Base-by-base conservation (phyloP, 768 basidiomycete genomes). In the Pleurotus platypus region DNA sequence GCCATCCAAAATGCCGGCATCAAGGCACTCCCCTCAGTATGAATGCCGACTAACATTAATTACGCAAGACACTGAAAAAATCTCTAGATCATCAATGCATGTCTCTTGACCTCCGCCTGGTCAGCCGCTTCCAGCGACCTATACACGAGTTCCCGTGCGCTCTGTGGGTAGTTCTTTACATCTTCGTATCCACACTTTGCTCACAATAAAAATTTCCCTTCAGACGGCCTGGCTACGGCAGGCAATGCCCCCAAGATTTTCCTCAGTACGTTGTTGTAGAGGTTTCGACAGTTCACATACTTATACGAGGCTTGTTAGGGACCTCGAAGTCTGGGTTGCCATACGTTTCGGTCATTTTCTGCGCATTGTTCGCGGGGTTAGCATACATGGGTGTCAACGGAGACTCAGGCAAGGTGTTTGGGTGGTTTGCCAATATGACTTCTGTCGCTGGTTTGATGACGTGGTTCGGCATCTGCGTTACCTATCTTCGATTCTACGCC, bases 41-140 rank as follows among this genome's bases (percentile, higher is more conserved):
- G 30, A 70, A 83, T 60, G 54, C 26, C 20, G 18, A 46, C 46
- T 46, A 5, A 30, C n/a, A 30, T 18, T 38, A 24, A 16, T 42
- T 57, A n/a, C 55, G 62, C 12, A 48, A 46, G 24, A 27, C 47
- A 56, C n/a, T 60, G 20, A 38, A 12, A 27, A 46, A 12, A 2
- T 27, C 18, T 6, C 11, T 46, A 89, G 86, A 75, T 92, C 39
- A 91, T 92, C 67, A 93, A 92, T 65, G 90, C 88, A 2, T 85
- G 83, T 67, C 77, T 96, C 12, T 72, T 98, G 61, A 92, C 89
- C 39, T 92, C 93, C 2, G 94, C 94, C 4, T 94, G 91, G 88
- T 96, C 94, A 22, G 94, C 94, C 35, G 92, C 90, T 4, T 87
- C 87, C 20, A 90, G 88, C 68, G 93, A 96, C 67, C 69, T 97